Evolutionary conservation across 2,329 filamentous ascomycete genomes (phyloP), one percentile per base, ranked within the genome.

Genomic region (Akanthomyces uredinophilus): DNA sequence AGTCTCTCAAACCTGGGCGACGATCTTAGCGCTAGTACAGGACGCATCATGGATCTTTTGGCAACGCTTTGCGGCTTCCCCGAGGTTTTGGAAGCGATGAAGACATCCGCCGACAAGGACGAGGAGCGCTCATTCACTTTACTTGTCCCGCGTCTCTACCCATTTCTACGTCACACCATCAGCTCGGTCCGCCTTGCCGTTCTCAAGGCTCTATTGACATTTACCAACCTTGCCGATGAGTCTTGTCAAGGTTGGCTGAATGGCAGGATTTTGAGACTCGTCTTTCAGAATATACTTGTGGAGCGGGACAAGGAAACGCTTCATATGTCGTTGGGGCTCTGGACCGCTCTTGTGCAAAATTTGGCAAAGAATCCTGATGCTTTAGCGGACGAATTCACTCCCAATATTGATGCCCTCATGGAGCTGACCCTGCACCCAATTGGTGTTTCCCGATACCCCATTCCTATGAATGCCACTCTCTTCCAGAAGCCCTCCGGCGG

Each of bases 1-100:
- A 98, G 95, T 77, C 81, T 99, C 27, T 96, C 94, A 4, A 96
- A 96, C 72, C 81, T 99, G n/a, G 93, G 94, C 66, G 95, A 99
- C 72, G 95, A 99, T 71, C 82, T 99, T 20, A 98, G 93, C 73
- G 95, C 95, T 4, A 98, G 95, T 73, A 99, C 96, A 11, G 95
- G 95, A 53, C 96, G 92, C 62, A 96, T 99, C 60, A 99, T 99
- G 96, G 96, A 99, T 73, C 84, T 99, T 46, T 82, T 99, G 20
- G 95, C 96, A 16, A 98, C 95, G 64, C 85, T 99, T 2, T 99
- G 95, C 78, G 90, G 92, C 65, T 99, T 97, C 78, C 91, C 91
- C 0, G 86, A 96, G 76, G 94, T 98, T 8, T 78, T 99, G 37
- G 87, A 94, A 64, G 90, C 94, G 16, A 99, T 99, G 95, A 96